Percentiles rank a stretch among this genome's conserved stretches.
Evolutionary conservation across 108 stramenopile genomes (phyloP).

Genomic region (Nitzschia putrida): DNA sequence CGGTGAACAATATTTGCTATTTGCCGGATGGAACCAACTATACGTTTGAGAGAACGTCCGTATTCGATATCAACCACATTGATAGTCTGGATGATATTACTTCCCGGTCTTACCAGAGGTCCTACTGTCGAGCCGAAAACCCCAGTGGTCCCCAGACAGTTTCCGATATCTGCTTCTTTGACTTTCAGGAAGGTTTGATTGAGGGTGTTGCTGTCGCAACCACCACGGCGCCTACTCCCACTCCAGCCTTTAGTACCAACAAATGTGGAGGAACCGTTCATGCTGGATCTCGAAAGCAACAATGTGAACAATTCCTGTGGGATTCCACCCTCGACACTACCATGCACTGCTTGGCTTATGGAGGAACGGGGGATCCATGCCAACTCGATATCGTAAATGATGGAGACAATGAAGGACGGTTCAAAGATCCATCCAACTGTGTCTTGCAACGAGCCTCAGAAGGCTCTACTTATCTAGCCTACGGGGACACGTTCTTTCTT

Average conservation of each 20-base stretch:
- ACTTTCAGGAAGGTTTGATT: conserved; percentile 2
- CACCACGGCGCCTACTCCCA: conserved; percentile 1
- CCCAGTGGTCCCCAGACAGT: conserved; percentile 1
- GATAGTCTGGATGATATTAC: conserved; percentile 9
- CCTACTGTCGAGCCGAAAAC: conserved; percentile 19
- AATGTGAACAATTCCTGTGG: conserved; percentile 21
- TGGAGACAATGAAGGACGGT: conserved; percentile 15
- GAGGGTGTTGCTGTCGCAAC: not conserved
- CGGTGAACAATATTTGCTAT: conserved; percentile 2
- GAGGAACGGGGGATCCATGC: conserved; percentile 22
- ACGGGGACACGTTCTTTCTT: conserved; percentile 28
- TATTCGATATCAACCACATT: conserved; percentile 1
- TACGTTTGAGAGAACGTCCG: not conserved
- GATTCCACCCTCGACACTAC: conserved; percentile 11
- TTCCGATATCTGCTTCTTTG: conserved; percentile 26
- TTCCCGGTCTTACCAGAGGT: conserved; percentile 8
- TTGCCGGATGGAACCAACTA: conserved; percentile 7
- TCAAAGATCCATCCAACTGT: conserved; percentile 31
- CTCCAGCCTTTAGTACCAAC: not conserved
- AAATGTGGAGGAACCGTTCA: conserved; percentile 26
- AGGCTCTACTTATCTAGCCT: not conserved
- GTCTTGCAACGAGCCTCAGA: not conserved
- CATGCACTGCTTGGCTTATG: conserved; percentile 27
- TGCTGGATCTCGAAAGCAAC: not conserved
- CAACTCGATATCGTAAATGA: conserved; percentile 21